A percentile compares a stretch with the other conserved stretches of the same genome.
Evolutionary conservation across 345 rosid species (phyloP).

Genomic region (Eucalyptus erythrocorys): DNA sequence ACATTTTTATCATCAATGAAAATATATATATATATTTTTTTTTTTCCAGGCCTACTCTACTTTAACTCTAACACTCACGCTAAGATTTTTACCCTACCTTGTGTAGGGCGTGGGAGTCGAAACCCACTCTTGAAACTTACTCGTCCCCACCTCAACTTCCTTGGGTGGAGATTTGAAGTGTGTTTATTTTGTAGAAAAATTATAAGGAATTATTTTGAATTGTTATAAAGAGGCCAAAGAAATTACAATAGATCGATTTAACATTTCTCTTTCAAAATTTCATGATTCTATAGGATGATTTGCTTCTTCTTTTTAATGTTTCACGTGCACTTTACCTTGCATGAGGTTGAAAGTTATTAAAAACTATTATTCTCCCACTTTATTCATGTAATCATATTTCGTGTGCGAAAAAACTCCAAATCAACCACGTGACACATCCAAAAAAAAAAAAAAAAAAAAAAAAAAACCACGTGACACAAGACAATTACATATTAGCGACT

Average conservation of each 20-base stretch:
- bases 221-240: neutral
- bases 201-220: neutral
- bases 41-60: too few species aligned
- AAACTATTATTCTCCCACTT: neutral
- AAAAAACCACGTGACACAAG: fast-evolving
- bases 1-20: too few species aligned
- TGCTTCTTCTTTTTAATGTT: neutral
- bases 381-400: neutral
- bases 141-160: too few species aligned
- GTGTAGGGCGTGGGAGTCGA: too few species aligned
- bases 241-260: neutral
- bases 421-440: too few species aligned
- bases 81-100: neutral
- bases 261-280: neutral
- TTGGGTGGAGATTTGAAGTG: too few species aligned
- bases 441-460: too few species aligned
- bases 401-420: fast-evolving
- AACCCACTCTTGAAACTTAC: too few species aligned
- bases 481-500: neutral
- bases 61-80: too few species aligned
- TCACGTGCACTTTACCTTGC: neutral
- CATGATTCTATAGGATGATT: neutral
- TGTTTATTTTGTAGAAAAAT: too few species aligned
- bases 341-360: neutral
- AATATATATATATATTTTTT: too few species aligned